Base-by-base conservation (phyloP, 1,284 basidiomycete genomes). In the Phylloboletellus chloephorus region DNA sequence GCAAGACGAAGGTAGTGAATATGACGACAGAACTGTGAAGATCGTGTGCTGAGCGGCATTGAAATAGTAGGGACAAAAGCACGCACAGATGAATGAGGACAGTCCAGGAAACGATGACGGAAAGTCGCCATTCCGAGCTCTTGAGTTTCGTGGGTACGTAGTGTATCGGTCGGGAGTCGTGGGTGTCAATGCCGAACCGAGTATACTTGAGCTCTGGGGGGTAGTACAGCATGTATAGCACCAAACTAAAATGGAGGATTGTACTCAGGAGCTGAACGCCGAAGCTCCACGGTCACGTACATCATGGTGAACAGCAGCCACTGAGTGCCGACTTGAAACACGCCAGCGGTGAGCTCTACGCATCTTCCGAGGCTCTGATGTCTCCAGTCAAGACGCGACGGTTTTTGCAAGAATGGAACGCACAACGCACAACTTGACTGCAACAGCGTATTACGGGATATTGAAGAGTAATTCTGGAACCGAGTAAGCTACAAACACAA, bases 181-280 rank as follows among this genome's bases (percentile, higher is more conserved):
- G 66, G 2, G 66, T 62, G 51, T 73, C 69, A 23, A 73, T 57
- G 31, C 70, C 65, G 13, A 74, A 55, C 28, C 65, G 66, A 48
- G 63, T 69, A 58, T 83, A 89, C 61, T 92, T 91, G 51, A 85
- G 78, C 51, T 88, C 79, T 9, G 72, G 65, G 0, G 94, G 94
- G 58, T 92, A 98, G 72, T 94, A 98, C 32, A 88, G 67, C 65
- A 98, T 84, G 67, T 89, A 98, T 3, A 98, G 76, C 1, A 93
- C 74, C 44, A 96, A 73, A 34, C 92, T 96, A 53, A 7, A 16
- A 15, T 4, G 10, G 3, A 15, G 11, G 13, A 26, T 23, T 16
- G 8, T 4, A 20, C 2, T 40, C n/a, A 16, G 25, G 1, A 13
- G 7, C 22, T 44, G 16, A 34, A 25, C 10, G 36, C 5, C 12